A percentile compares a stretch with the other conserved stretches of the same genome.
Evolutionary conservation across 257 asterid genomes (phyloP).

Genomic region (Nicotiana sylvestris): DNA sequence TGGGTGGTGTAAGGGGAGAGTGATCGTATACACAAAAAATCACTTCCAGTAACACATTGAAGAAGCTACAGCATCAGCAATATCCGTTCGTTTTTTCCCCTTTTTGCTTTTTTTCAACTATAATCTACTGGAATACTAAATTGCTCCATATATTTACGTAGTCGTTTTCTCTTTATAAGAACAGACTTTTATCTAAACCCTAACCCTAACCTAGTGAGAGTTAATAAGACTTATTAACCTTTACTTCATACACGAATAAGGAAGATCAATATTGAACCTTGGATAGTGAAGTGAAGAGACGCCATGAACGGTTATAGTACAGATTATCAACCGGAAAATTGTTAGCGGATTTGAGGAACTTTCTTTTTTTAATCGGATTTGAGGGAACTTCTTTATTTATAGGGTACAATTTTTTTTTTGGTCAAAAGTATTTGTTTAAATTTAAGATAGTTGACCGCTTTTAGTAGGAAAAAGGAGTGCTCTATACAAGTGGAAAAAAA

Average conservation of each 20-base stretch:
- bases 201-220: neutral
- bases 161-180: neutral
- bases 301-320: too few species aligned
- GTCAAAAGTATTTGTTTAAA: too few species aligned
- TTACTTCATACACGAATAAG: neutral
- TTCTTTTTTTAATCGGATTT: too few species aligned
- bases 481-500: too few species aligned
- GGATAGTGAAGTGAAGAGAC: neutral
- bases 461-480: too few species aligned
- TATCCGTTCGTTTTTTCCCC: neutral
- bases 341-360: too few species aligned
- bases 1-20: neutral
- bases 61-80: neutral
- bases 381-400: too few species aligned
- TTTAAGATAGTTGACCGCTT: too few species aligned
- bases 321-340: too few species aligned
- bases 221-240: too few species aligned
- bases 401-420: too few species aligned
- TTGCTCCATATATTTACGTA: too few species aligned
- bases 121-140: neutral
- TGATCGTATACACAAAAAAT: neutral
- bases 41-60: neutral
- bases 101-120: neutral
- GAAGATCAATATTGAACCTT: neutral
- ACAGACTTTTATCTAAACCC: neutral